Conservation (phyloP, 2,329 filamentous ascomycete genomes). For the Neofusicoccum sp. region DNA sequence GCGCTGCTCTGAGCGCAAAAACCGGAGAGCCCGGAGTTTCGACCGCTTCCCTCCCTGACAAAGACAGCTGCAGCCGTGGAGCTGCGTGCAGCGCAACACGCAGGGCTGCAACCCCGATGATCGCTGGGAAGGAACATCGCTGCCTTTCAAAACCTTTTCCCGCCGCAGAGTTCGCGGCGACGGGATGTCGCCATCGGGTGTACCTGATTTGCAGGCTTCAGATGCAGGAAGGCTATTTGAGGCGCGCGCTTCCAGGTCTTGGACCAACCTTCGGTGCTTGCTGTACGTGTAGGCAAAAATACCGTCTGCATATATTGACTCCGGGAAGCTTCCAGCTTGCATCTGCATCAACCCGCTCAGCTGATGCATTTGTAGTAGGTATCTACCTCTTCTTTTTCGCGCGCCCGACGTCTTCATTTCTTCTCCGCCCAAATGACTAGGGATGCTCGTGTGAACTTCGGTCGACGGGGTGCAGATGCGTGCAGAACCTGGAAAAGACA, state of each 20-base stretch:
- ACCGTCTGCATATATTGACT: not conserved
- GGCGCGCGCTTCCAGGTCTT: not conserved
- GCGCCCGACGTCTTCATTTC: not conserved
- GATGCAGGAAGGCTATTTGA: not conserved
- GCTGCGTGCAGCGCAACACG: slow-evolving; percentile 5
- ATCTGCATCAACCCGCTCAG: not conserved
- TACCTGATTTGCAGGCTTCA: slow-evolving; percentile 10
- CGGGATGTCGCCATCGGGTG: slow-evolving; percentile 7
- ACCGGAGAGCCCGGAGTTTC: slow-evolving; percentile 5
- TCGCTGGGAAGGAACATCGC: not conserved
- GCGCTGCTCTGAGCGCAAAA: slow-evolving; percentile 4
- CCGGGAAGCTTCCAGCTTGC: not conserved
- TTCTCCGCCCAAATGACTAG: not conserved
- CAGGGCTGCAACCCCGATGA: slow-evolving; percentile 1
- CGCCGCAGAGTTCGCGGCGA: not conserved
- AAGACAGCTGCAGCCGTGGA: slow-evolving; percentile 3
- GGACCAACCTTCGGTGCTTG: not conserved
- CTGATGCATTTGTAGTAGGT: not conserved
- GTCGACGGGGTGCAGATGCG: not conserved
- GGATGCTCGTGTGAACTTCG: not conserved
- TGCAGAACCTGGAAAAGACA: too few relatives aligned
- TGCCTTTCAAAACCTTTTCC: slow-evolving; percentile 1
- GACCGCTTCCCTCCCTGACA: slow-evolving; percentile 12
- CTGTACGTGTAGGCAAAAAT: not conserved
- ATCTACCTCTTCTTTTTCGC: not conserved